Base-by-base conservation (phyloP, 106 monocot species). In the Allium sativum region DNA sequence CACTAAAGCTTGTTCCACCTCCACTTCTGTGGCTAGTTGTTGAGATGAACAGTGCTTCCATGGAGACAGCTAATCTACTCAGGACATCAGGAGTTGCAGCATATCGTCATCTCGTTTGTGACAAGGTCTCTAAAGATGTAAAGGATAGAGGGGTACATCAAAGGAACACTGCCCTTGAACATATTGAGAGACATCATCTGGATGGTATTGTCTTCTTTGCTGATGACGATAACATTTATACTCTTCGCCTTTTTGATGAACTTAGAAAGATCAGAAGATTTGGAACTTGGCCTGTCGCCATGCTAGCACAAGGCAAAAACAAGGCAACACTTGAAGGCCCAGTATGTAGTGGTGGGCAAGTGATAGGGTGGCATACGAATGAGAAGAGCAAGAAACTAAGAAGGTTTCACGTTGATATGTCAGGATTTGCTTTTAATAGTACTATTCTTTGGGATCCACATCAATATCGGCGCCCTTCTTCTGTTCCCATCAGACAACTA, bases 331-430 rank as follows among this genome's bases (percentile, higher is more conserved):
- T 95, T 8, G 90, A 95, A 84, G 95, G 95, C 59, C 90, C 90
- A 59, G 79, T 90, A n/a, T 95, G 90, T 73, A 90, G 82, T 65
- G 70, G 78, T 56, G 79, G 77, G 48, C 79, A 80, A 70, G 79
- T 95, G 19, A 75, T 87, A 65, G 95, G 95, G 10, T 95, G 90
- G 87, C 84, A 95, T 59, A 90, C 90, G 22, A 90, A 79, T 72
- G 84, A 90, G 55, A 87, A 80, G 64, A 87, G 87, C 42, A 90
- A 80, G 68, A 75, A 76, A 66, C 76, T 87, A 53, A 62, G 73
- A 51, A 95, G 95, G 55, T 95, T 95, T 87, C 95, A 95, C 79
- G 84, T 90, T 63, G 87, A 87, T 68, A 90, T 84, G 84, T 90
- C 90, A 7, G 95, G 95, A 22, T 95, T 95, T 76, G 95, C 95